Evolutionary conservation across 106 monocot species (phyloP).

Genomic region (Apostasia ramifera): DNA sequence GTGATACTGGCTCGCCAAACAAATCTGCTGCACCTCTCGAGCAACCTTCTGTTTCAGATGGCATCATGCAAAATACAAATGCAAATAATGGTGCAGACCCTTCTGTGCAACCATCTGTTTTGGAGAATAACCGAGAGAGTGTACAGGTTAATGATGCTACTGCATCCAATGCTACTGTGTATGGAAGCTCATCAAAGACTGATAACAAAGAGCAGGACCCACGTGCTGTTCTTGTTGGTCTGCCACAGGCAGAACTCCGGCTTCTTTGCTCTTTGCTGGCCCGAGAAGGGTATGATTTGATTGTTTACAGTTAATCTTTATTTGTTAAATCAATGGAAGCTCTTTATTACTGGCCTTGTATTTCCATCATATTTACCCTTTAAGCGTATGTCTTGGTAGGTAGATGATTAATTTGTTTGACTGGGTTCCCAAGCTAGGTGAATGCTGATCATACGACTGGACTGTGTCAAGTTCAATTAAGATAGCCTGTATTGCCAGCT

Average conservation of each 20-base stretch:
- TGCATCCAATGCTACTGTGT: slow-evolving; percentile 17
- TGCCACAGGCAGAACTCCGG: slow-evolving; percentile 73
- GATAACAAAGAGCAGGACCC: slow-evolving; percentile 20
- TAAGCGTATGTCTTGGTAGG: background rate
- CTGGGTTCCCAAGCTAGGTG: no score
- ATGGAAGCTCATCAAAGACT: slow-evolving; percentile 22
- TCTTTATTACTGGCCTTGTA: background rate
- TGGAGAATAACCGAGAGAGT: slow-evolving; percentile 39
- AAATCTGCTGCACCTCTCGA: slow-evolving; percentile 41
- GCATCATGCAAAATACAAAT: slow-evolving; percentile 15
- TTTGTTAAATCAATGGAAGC: background rate
- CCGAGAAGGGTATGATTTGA: slow-evolving; percentile 79
- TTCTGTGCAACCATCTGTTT: slow-evolving; percentile 37
- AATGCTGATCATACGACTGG: no score
- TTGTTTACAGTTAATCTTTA: background rate
- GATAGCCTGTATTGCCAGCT: no score
- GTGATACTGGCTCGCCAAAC: slow-evolving; percentile 33
- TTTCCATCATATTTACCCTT: background rate
- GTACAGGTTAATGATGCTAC: slow-evolving; percentile 20
- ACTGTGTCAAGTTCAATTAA: no score
- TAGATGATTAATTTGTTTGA: no score
- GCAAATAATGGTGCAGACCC: slow-evolving; percentile 13
- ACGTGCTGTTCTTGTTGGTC: slow-evolving; percentile 35
- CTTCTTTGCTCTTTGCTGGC: slow-evolving; percentile 91
- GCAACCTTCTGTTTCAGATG: slow-evolving; percentile 39